Evolutionary conservation across 2,329 filamentous ascomycete species (phyloP).

Genomic region (Proliferodiscus dingleyae): DNA sequence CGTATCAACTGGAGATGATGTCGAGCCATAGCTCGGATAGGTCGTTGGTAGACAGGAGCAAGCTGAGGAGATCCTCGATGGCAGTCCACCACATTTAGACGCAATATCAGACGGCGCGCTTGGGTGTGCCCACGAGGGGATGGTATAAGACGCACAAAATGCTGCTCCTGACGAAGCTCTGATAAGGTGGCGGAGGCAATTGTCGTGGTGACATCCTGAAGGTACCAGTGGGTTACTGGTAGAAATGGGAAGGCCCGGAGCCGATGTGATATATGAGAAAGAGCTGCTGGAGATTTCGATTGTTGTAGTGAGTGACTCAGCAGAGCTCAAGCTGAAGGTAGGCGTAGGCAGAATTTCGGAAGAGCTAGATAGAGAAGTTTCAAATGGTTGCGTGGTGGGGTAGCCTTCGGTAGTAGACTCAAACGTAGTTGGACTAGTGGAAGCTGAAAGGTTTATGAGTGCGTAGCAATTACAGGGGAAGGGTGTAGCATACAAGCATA

Average conservation of each 20-base stretch:
- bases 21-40: not conserved
- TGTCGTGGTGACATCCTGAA: conserved; percentile 24
- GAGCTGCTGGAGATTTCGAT: too few relatives aligned
- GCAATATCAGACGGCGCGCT: conserved; percentile 21
- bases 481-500: not conserved
- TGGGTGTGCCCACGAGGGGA: conserved; percentile 14
- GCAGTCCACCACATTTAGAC: conserved; percentile 18
- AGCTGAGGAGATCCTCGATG: conserved; percentile 22
- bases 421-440: not conserved
- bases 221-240: conserved; percentile 7
- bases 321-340: too few relatives aligned
- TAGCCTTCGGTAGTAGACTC: not conserved
- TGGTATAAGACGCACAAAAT: conserved; percentile 27
- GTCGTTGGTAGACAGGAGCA: conserved; percentile 25
- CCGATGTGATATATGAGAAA: not conserved
- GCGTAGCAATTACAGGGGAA: not conserved
- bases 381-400: not conserved
- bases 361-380: not conserved
- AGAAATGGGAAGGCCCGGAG: not conserved
- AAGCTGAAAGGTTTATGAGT: too few relatives aligned
- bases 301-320: not conserved
- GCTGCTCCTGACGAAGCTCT: conserved; percentile 12
- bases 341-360: not conserved
- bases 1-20: not conserved
- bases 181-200: conserved; percentile 24